Evolutionary conservation across 768 basidiomycete species (phyloP), one percentile per base, ranked within the genome.

Genomic region (Boletus subparvulus): DNA sequence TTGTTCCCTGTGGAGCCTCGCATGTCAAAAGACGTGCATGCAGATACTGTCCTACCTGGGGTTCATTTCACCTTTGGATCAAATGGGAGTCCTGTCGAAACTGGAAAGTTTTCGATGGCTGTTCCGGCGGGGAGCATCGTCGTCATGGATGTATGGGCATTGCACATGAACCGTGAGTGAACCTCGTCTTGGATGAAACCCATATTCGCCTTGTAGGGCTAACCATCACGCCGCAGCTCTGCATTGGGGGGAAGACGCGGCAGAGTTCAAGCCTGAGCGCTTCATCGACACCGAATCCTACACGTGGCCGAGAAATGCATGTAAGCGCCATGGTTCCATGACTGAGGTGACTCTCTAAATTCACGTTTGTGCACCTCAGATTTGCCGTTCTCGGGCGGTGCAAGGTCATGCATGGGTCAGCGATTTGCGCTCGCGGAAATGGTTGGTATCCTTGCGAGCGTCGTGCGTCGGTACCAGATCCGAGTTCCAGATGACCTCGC

Each of bases 301-400:
- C 53, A 72, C 73, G 32, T 83, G 80, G 80, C 81, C 80, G 14
- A 75, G 81, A 24, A 73, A 81, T 52, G 80, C 78, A 14, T 81
- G 80, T 79, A 54, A 44, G 79, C 45, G 26, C 13, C 6, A 17
- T 16, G 10, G 13, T 21, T 35, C 2, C 9, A 48, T 14, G 36
- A 30, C 21, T 3, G 4, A 39, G 1, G 13, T 16, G 16, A 35
- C 19, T 19, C 7, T 11, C 28, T 37, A 14, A n/a, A 40, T 42
- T 42, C 48, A 42, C 32, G 24, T 24, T 37, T 43, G 21, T 32
- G 13, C 16, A 21, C 11, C 9, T n/a, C 37, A 78, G 78, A 77
- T 62, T 32, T 78, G 32, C 74, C 78, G 0, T 83, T 83, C 63
- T 76, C 77, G 6, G 67, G 64, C 0, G 80, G 82, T 13, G 68